A percentile compares a stretch with the other conserved stretches of the same genome.
phyloP scores from a whole-genome alignment of 108 stramenopile species.

The Thalassiosira profunda region DNA sequence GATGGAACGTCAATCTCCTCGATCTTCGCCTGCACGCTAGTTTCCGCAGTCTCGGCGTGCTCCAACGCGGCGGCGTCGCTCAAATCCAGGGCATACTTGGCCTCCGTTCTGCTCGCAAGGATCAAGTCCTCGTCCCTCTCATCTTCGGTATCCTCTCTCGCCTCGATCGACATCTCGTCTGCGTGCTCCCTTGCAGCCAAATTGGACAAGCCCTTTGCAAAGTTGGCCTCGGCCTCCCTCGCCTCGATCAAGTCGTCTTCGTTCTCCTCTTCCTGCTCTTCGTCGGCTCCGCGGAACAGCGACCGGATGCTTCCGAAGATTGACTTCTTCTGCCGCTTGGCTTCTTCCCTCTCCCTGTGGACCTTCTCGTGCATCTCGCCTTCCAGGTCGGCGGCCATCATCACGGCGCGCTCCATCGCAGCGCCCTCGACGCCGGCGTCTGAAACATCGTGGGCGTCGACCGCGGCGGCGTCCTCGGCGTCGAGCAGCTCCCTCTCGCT shows the following conservation, averaged over 20 bases:
- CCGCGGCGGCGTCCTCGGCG: conserved; percentile 39
- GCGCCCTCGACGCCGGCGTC: conserved; percentile 53
- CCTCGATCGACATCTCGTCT: no score
- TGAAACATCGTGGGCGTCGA: conserved; percentile 34
- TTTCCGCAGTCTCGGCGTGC: no score
- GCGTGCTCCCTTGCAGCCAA: no score
- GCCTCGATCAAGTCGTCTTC: not conserved
- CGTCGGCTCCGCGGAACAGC: not conserved
- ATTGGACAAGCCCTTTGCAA: no score
- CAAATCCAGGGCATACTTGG: no score
- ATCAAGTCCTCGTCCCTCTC: no score
- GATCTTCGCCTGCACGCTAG: not conserved
- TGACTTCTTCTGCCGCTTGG: no score
- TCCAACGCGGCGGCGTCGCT: no score
- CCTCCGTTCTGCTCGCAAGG: no score
- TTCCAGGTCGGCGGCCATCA: conserved; percentile 35
- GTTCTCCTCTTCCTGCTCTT: not conserved
- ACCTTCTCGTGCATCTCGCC: conserved; percentile 2
- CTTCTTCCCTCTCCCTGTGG: not conserved
- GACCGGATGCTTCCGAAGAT: not conserved
- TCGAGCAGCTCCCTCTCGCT: conserved; percentile 27
- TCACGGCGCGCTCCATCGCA: conserved; percentile 45
- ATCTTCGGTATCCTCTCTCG: no score
- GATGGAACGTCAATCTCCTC: not conserved
- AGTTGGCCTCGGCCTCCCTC: no score